These are phyloP conservation scores for Fusarium nisikadoi DNA, from an alignment of 2,329 filamentous ascomycete genomes.

Conservation along the genomic window DNA sequence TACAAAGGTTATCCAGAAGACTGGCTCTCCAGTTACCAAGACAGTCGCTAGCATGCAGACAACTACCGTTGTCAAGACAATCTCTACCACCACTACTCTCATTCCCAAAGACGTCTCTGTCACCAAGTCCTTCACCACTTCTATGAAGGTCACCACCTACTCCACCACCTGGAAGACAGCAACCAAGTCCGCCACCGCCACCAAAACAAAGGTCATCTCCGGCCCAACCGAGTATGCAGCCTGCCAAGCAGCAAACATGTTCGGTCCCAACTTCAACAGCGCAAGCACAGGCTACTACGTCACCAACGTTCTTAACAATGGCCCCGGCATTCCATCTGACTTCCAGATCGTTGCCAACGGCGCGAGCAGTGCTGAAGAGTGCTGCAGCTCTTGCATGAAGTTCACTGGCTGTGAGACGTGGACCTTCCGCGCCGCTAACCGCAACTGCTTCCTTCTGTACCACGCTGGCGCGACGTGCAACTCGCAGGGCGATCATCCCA, in stretches of 20 bases:
- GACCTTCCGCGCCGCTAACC: background rate
- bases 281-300: constrained; percentile 4
- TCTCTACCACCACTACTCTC: constrained; percentile 1
- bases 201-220: background rate
- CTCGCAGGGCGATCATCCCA: background rate
- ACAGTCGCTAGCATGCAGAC: background rate
- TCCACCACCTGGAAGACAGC: background rate
- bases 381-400: constrained; percentile 10
- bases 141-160: constrained; percentile 6
- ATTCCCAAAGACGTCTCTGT: constrained; percentile 8
- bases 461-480: background rate
- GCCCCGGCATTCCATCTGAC: constrained; percentile 3
- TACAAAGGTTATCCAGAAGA: background rate
- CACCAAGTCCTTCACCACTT: background rate
- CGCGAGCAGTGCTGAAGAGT: background rate
- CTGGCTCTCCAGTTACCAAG: background rate
- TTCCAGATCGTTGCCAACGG: constrained; percentile 7
- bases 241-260: background rate
- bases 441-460: constrained; percentile 18
- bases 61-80: background rate
- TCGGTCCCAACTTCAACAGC: constrained; percentile 14
- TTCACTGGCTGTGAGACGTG: constrained; percentile 2
- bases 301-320: constrained; percentile 14
- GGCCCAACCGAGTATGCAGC: constrained; percentile 7
- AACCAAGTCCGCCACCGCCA: background rate